Evolutionary conservation across 2,329 filamentous ascomycete species (phyloP), one percentile per base, ranked within the genome.

Genomic region (Emergomyces africanus): DNA sequence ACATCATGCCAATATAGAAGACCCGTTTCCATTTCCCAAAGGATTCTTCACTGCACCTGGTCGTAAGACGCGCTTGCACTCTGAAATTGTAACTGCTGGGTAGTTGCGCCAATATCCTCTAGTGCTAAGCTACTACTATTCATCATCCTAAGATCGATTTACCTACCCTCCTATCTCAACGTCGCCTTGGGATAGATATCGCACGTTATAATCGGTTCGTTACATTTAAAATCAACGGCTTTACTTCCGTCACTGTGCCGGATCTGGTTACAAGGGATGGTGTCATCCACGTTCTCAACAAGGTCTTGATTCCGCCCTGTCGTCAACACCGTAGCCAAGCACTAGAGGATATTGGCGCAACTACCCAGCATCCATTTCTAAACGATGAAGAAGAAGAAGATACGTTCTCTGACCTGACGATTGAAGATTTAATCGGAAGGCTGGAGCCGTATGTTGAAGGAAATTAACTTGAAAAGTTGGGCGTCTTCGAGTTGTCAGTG

Each of bases 241-340:
- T 85, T 64, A 77, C 79, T 2, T 77, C 77, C 6, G 87, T 95
- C 1, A 76, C 77, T 0, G 75, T 89, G 6, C 77, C 84, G 62
- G 90, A 96, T 68, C 85, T 79, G 0, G 72, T 94, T 59, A 87
- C 86, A 0, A 82, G 80, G 67, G 88, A 96, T 69, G 91, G 91
- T 37, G 90, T 92, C 15, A 81, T 95, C 42, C 91, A 96, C 59
- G 84, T 92, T 18, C 78, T 94, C 0, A 79, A 81, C 54, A 79
- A 79, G 60, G 83, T 96, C 0, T 74, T 95, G 60, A 83, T 96
- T 63, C 91, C 91, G 48, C 89, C 90, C 1, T 84, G 82, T 72
- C 79, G 82, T 72, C 79, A 78, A 62, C 68, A 77, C 15, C 49
- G 73, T 65, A 72, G 73, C 61, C 68, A 68, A 15, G 28, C 4